A percentile compares a stretch with the other conserved stretches of the same genome.
phyloP scores from a whole-genome alignment of 257 asterid species.

The Oldenlandia corymbosa region DNA sequence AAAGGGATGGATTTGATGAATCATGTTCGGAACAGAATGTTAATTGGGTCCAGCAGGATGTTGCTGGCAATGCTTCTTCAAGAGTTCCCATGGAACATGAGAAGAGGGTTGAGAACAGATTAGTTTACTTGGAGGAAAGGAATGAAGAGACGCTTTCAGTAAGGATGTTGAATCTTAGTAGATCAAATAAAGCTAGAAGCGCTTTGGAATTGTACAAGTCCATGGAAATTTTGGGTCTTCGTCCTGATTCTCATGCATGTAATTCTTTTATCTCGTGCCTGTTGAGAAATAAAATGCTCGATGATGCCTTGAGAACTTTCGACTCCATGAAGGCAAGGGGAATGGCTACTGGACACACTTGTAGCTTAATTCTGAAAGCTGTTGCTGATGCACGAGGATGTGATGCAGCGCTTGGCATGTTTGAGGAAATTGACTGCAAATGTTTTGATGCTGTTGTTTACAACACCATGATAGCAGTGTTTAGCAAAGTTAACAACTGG shows the following conservation, averaged over 20 bases:
- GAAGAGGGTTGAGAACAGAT: slow-evolving; percentile 29
- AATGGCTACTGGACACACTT: slow-evolving; percentile 58
- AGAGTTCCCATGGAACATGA: slow-evolving; percentile 5
- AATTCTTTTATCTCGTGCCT: slow-evolving; percentile 78
- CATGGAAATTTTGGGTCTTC: slow-evolving; percentile 52
- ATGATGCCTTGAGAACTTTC: slow-evolving; percentile 58
- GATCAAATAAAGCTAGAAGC: slow-evolving; percentile 61
- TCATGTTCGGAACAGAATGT: slow-evolving; percentile 20
- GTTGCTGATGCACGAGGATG: slow-evolving; percentile 45
- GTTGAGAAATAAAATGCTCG: slow-evolving; percentile 54
- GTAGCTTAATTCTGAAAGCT: slow-evolving; percentile 71
- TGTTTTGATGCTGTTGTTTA: slow-evolving; percentile 58
- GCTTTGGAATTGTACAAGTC: slow-evolving; percentile 59
- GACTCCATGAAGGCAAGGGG: slow-evolving; percentile 47
- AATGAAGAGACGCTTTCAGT: slow-evolving; percentile 53
- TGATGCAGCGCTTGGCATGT: slow-evolving; percentile 54
- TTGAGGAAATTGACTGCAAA: slow-evolving; percentile 55
- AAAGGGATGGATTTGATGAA: slow-evolving; percentile 28
- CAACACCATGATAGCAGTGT: slow-evolving; percentile 76
- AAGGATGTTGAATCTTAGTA: slow-evolving; percentile 80
- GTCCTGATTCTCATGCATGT: slow-evolving; percentile 73
- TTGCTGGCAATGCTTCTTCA: slow-evolving; percentile 8
- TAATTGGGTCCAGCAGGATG: slow-evolving; percentile 20
- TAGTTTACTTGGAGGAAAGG: slow-evolving; percentile 68
- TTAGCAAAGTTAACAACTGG: slow-evolving; percentile 58